Base-by-base conservation (phyloP, 805 yeast genomes). In the Suhomyces sp. region DNA sequence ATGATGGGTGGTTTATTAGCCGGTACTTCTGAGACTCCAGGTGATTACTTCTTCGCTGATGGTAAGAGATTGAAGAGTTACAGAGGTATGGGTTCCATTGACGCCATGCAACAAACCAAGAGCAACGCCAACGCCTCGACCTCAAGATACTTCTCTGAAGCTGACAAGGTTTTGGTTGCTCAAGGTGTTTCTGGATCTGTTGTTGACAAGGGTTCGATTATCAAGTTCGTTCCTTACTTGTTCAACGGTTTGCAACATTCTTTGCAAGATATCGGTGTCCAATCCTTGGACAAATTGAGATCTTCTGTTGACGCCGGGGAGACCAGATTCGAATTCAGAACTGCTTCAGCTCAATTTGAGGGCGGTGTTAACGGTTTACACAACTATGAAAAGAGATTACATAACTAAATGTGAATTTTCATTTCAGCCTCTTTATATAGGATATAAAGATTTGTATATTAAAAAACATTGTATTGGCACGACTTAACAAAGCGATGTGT, bases 1-100 rank as follows among this genome's bases (percentile, higher is more conserved):
- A 93, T 93, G 98, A 93, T 93, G 98, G 98, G 98, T 61, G 95
- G 97, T 71, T 82, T 93, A 79, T 76, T 93, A 56, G 98, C 98
- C 43, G 98, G 98, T 72, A 93, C 98, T 42, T 70, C 93, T 44
- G 98, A 93, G 74, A 83, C 98, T 44, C 98, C 98, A 55, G 98
- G 98, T 70, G 90, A 86, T 57, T 93, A 90, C 76, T 93, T 86
- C 73, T 93, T 82, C 83, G 81, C 95, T 62, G 98, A 93, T 60
- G 98, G 98, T 62, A 82, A 93, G 76, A 85, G 98, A 72, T 80
- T 93, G 67, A 93, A 93, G 79, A 69, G 88, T 43, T 93, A 93
- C 79, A 83, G 98, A 73, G 98, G 98, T 73, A 93, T 93, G 98
- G 98, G 98, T 54, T 91, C 98, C 26, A 82, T 93, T 54, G 98